A percentile compares a stretch with the other conserved stretches of the same genome.
Conservation (phyloP, 1,139 yeast species). For the Geotrichum carabidarum region DNA sequence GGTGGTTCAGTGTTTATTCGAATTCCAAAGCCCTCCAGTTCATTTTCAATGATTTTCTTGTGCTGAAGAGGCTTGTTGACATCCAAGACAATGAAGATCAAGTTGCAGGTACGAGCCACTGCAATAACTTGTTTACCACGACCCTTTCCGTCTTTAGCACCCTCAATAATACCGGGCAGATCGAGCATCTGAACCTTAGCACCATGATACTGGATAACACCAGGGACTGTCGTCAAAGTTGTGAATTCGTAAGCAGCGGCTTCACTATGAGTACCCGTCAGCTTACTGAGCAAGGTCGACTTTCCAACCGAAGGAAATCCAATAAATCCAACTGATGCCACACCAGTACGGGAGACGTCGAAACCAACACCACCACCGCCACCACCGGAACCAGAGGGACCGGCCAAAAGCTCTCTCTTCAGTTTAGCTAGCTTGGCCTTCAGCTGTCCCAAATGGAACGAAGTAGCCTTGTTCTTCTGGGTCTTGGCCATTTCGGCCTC, state of each 20-base stretch:
- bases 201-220: slow-evolving; percentile 91
- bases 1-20: slow-evolving; percentile 90
- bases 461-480: slow-evolving; percentile 93
- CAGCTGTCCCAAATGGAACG: slow-evolving; percentile 92
- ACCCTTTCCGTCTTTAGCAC: slow-evolving; percentile 98
- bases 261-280: slow-evolving; percentile 94
- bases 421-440: slow-evolving; percentile 94
- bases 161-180: slow-evolving; percentile 97
- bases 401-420: slow-evolving; percentile 84
- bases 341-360: slow-evolving; percentile 97
- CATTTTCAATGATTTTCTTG: slow-evolving; percentile 87
- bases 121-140: slow-evolving; percentile 99
- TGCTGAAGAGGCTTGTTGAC: slow-evolving; percentile 94
- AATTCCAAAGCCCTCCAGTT: slow-evolving; percentile 95
- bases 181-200: slow-evolving; percentile 97
- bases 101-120: slow-evolving; percentile 91
- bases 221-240: slow-evolving; percentile 95
- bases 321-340: slow-evolving; percentile 92
- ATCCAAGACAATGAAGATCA: slow-evolving; percentile 87
- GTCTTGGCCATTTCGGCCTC: slow-evolving; percentile 94
- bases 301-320: slow-evolving; percentile 99
- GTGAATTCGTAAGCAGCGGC: slow-evolving; percentile 98
- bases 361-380: slow-evolving; percentile 86
- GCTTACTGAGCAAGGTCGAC: slow-evolving; percentile 67
- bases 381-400: slow-evolving; percentile 74